Percentiles rank a stretch among this genome's conserved stretches.
Conservation (phyloP, 2,329 filamentous ascomycete genomes). For the Hawksworthiomyces lignivorus region DNA sequence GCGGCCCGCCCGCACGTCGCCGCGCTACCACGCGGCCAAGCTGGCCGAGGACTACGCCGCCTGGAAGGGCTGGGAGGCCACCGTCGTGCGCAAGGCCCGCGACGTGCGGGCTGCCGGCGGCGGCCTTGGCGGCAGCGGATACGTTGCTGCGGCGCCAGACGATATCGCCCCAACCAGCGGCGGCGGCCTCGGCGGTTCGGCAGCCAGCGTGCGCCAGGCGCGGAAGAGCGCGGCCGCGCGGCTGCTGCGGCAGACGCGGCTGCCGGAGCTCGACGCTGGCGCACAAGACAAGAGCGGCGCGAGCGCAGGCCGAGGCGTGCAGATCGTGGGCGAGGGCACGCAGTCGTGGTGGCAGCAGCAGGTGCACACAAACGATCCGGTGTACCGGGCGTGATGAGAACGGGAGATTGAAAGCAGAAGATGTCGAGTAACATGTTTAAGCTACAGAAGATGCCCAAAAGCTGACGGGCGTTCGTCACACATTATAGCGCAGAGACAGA, state of each 20-base stretch:
- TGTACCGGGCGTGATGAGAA: conserved; percentile 1
- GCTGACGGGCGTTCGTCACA: too few species aligned
- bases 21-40: conserved; percentile 58
- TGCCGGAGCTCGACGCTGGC: conserved; percentile 39
- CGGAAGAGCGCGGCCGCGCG: conserved; percentile 29
- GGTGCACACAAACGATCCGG: conserved; percentile 26
- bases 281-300: conserved; percentile 27
- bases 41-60: conserved; percentile 58
- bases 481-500: background rate
- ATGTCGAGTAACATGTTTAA: too few species aligned
- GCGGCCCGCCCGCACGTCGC: conserved; percentile 56
- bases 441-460: too few species aligned
- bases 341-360: conserved; percentile 47
- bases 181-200: conserved; percentile 15
- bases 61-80: conserved; percentile 52
- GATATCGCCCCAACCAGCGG: conserved; percentile 7
- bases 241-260: conserved; percentile 41
- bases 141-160: conserved; percentile 9
- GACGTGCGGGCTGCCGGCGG: conserved; percentile 25
- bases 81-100: conserved; percentile 45
- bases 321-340: conserved; percentile 39
- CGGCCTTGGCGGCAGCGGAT: too few species aligned
- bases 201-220: conserved; percentile 21
- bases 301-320: conserved; percentile 29
- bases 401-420: too few species aligned